phyloP scores from a whole-genome alignment of 441 rosid species.

The Biscutella laevigata region DNA sequence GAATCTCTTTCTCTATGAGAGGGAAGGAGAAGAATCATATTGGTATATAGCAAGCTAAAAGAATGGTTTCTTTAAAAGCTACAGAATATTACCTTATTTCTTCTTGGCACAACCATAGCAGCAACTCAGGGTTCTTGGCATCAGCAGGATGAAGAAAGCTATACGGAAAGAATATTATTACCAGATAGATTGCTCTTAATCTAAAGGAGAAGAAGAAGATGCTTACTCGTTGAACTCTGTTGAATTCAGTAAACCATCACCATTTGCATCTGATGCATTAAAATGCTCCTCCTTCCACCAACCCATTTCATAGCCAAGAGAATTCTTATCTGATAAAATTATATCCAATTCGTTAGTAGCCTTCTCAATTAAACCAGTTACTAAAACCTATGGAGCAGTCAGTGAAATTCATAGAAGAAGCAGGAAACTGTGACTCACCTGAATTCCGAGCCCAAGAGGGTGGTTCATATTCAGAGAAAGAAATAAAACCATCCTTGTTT shows the following conservation, averaged over 20 bases:
- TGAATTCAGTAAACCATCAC: constrained; percentile 75
- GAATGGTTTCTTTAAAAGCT: background rate
- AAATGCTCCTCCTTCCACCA: constrained; percentile 98
- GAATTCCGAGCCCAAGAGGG: constrained; percentile 75
- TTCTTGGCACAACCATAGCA: constrained; percentile 82
- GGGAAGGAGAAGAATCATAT: background rate
- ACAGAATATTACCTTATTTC: constrained; percentile 66
- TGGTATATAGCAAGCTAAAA: constrained; percentile 14
- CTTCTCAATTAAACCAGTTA: background rate
- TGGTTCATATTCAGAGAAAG: constrained; percentile 80
- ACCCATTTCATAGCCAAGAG: constrained; percentile 79
- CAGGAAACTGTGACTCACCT: constrained; percentile 32
- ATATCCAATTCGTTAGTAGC: constrained; percentile 17
- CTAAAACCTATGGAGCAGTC: background rate
- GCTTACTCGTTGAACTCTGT: constrained; percentile 94
- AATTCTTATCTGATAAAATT: constrained; percentile 36
- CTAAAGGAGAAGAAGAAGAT: constrained; percentile 6
- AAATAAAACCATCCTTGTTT: constrained; percentile 67
- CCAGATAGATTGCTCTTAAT: background rate
- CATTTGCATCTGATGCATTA: constrained; percentile 85
- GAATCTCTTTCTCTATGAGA: constrained; percentile 76
- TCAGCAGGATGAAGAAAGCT: constrained; percentile 97
- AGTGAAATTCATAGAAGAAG: background rate
- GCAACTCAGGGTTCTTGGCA: constrained; percentile 63
- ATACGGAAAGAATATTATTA: constrained; percentile 11